Evolutionary conservation across 805 yeast genomes (phyloP).

Genomic region (Crinitomyces ghanaensis): DNA sequence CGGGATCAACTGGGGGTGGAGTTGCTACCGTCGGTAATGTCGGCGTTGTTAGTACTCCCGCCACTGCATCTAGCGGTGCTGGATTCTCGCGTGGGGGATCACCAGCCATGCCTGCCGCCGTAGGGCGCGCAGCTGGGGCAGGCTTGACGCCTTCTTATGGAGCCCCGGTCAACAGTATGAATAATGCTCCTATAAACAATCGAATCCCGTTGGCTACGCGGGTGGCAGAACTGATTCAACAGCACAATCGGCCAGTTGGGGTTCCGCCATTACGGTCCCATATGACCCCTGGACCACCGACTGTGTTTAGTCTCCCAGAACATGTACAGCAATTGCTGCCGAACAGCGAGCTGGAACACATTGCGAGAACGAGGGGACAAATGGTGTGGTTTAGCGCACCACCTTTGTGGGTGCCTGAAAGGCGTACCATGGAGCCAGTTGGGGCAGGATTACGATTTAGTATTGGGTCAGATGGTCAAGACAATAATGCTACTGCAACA

Average conservation of each 20-base stretch:
- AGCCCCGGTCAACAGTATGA: background rate
- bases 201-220: background rate
- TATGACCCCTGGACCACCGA: slow-evolving; percentile 25
- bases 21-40: slow-evolving; percentile 1
- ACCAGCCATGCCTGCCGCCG: background rate
- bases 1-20: slow-evolving; percentile 1
- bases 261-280: background rate
- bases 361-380: slow-evolving; percentile 13
- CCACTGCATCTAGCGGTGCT: background rate
- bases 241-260: background rate
- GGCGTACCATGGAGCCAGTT: slow-evolving; percentile 16
- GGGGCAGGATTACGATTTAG: slow-evolving; percentile 14
- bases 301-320: slow-evolving; percentile 26
- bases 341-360: slow-evolving; percentile 11
- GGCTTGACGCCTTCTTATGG: background rate
- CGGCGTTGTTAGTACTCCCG: background rate
- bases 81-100: background rate
- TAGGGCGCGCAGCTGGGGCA: background rate
- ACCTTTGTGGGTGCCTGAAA: slow-evolving; percentile 15
- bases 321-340: slow-evolving; percentile 15
- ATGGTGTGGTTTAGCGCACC: slow-evolving; percentile 21
- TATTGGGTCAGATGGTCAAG: slow-evolving; percentile 17
- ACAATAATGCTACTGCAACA: slow-evolving; percentile 19
- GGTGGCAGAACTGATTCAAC: background rate
- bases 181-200: background rate